Evolutionary conservation across 108 stramenopile genomes (phyloP), one percentile per base, ranked within the genome.

Genomic region (Stephanodiscus minutulus): DNA sequence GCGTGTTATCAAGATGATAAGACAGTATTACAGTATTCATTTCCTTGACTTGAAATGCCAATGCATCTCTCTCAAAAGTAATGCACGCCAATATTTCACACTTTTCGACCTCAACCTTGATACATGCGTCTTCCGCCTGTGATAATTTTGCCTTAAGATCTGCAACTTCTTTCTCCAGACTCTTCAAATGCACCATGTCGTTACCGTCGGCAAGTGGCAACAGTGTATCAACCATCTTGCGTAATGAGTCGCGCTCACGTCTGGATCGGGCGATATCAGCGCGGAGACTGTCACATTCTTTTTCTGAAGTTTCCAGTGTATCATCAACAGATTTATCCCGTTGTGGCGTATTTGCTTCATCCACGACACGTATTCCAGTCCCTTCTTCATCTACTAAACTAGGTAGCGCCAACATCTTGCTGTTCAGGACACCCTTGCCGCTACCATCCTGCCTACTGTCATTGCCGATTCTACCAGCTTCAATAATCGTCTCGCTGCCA

Each of bases 361-460:
- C 20, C 18, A 52, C 3, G 50, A 33, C 24, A 29, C 15, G 49
- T 11, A 11, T 39, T 20, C 47, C 12, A 46, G 41, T 27, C 12
- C 44, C 62, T 9, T 10, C 62, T 17, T 27, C 62, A 39, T 44
- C 41, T 3, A 24, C 62, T 28, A 63, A 12, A 6, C 25, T 41
- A 31, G 64, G 48, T 29, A 65, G 25, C 8, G 64, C 15, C 29
- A 52, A 28, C 9, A 50, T 29, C 63, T 31, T 35, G 11, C 41
- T 48, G 5, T 52, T 65, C 29, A 25, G 28, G 7, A 25, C 22
- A 25, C 7, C 27, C 2, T 63, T 44, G 12, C 43, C 27, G 8
- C 62, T 46, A 10, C n/a, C 50, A 52, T 52, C 50, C 39, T 39
- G 39, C 8, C 39, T 39, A 39, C 39, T 11, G 50, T 20, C 50